These are phyloP conservation scores for Leishmania martiniquensis DNA, from an alignment of 208 protist species.

Conservation along the genomic window DNA sequence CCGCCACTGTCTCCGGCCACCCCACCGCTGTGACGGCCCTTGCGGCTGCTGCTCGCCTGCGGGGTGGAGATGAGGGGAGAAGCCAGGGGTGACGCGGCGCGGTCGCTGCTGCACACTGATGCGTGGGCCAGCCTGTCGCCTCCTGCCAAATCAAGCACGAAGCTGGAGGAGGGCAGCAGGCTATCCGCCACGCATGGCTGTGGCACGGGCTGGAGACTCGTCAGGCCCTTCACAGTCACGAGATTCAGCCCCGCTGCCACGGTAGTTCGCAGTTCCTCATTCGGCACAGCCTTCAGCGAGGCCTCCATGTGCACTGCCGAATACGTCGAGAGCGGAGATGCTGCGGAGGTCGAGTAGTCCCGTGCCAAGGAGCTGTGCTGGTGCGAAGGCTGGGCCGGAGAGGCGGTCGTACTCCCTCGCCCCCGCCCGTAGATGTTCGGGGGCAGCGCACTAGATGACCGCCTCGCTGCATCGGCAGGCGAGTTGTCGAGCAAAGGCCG, in stretches of 20 bases:
- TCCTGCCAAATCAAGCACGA: conserved; percentile 25
- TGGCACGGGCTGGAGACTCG: conserved; percentile 28
- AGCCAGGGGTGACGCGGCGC: neutral
- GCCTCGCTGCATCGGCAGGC: neutral
- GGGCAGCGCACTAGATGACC: neutral
- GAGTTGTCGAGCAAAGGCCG: neutral
- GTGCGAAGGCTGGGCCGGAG: neutral
- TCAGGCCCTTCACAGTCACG: conserved; percentile 45
- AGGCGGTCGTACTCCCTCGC: neutral
- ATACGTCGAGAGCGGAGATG: neutral
- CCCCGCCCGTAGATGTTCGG: neutral
- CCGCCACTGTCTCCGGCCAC: neutral
- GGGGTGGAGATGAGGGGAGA: neutral
- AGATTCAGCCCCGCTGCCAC: conserved; percentile 48
- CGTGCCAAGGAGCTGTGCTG: neutral
- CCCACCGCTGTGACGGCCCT: neutral
- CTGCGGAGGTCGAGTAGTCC: neutral
- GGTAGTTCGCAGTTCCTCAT: conserved; percentile 25
- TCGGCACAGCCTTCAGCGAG: neutral
- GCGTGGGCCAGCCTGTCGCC: neutral
- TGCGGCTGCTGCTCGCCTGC: conserved; percentile 1
- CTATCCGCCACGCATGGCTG: conserved; percentile 31
- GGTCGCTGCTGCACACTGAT: neutral
- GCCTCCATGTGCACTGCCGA: neutral
- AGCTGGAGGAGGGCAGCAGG: conserved; percentile 21